Evolutionary conservation across 768 basidiomycete genomes (phyloP).

Genomic region (Russula griseocarnosa): DNA sequence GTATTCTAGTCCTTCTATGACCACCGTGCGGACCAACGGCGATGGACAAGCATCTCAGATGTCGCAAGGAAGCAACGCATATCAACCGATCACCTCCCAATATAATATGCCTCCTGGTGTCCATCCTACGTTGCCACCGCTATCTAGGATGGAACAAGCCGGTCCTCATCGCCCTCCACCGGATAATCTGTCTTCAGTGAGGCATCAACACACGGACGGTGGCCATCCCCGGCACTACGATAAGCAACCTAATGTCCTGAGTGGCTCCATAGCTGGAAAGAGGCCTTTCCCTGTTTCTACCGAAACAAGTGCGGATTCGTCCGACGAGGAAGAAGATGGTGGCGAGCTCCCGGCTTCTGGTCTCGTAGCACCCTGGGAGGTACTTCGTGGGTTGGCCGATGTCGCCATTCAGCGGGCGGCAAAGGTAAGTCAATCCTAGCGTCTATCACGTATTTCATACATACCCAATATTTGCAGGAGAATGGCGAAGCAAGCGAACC

Average conservation of each 20-base stretch:
- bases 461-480: conserved; percentile 47
- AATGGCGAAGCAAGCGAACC: conserved; percentile 75
- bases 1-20: conserved; percentile 18
- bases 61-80: conserved; percentile 14
- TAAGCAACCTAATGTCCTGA: conserved; percentile 29
- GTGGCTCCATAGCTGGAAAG: conserved; percentile 45
- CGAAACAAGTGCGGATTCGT: conserved; percentile 74
- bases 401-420: conserved; percentile 76
- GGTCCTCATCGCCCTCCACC: conserved; percentile 32
- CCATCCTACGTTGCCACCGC: conserved; percentile 25
- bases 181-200: conserved; percentile 54
- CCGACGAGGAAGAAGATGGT: conserved; percentile 81
- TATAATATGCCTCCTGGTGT: conserved; percentile 17
- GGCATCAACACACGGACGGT: conserved; percentile 51
- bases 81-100: conserved; percentile 15
- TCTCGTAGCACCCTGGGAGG: conserved; percentile 84
- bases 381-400: conserved; percentile 74
- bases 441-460: neutral
- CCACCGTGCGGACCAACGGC: conserved; percentile 8
- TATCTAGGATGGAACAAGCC: conserved; percentile 26
- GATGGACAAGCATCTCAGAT: conserved; percentile 16
- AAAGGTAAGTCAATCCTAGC: conserved; percentile 46
- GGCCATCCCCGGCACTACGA: conserved; percentile 30
- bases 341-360: conserved; percentile 78
- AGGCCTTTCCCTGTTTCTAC: conserved; percentile 60